Evolutionary conservation across 345 rosid genomes (phyloP), one percentile per base, ranked within the genome.

Genomic region (Crucihimalaya himalaica): DNA sequence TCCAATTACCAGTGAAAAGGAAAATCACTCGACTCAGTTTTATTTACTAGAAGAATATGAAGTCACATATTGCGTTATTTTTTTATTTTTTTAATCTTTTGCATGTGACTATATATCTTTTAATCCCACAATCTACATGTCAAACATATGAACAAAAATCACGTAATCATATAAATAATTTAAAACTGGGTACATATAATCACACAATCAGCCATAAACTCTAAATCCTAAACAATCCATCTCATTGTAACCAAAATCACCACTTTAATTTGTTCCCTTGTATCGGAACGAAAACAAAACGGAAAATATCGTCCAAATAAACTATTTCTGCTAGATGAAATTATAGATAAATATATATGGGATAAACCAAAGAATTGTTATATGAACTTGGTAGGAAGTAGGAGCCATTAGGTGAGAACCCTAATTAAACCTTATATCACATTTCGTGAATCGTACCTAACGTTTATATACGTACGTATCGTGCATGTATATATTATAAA

Each of bases 351-450:
- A 21, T 16, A 27, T 67, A 21, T 16, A 27, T 67, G 73, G 54
- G 56, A 51, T 60, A 29, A 51, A 32, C 63, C 55, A 68, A 59
- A 67, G 3, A 51, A 42, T 40, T 57, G 21, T 31, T 32, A 29
- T 23, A 45, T 6, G 47, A 68, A 51, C 74, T 60, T 61, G 64
- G 69, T 61, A 16, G 20, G 63, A 68, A 42, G 64, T 68, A 75
- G 64, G 51, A 62, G 15, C 13, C 19, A 25, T 18, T 76, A 69
- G 75, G 70, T 62, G 29, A 62, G 51, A 68, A 69, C 43, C 68
- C 65, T 46, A 50, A 51, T 34, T 34, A 43, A 15, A 53, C 51
- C 54, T 32, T 53, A 43, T 20, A 63, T 63, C 35, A 20, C 19
- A 43, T n/a, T 52, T 52, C 11, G 16, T 59, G 39, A 40, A 12